Evolutionary conservation across 805 yeast genomes (phyloP).

Genomic region (Lipomyces sp.): DNA sequence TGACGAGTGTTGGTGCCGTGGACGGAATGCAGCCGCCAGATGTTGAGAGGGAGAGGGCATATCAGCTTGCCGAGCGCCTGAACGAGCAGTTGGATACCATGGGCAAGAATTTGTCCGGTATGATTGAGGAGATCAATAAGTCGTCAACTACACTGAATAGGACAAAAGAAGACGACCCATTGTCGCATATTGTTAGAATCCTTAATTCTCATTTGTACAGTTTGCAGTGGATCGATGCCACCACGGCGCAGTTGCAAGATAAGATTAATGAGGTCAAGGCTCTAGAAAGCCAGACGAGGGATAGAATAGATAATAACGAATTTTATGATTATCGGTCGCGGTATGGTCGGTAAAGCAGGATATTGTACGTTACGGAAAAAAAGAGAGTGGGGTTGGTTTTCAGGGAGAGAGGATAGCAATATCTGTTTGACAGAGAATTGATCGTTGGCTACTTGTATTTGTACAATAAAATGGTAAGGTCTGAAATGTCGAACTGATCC

Average conservation of each 20-base stretch:
- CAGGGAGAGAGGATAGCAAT: neutral
- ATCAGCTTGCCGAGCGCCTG: slow-evolving; percentile 80
- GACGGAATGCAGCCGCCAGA: slow-evolving; percentile 57
- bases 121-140: slow-evolving; percentile 80
- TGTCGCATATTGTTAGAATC: slow-evolving; percentile 66
- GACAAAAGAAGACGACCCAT: slow-evolving; percentile 55
- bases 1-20: slow-evolving; percentile 38
- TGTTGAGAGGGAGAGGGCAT: slow-evolving; percentile 87
- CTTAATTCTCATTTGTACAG: slow-evolving; percentile 89
- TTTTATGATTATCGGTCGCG: slow-evolving; percentile 11
- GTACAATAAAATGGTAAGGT: too few relatives aligned
- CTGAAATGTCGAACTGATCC: too few relatives aligned
- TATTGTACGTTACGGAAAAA: neutral
- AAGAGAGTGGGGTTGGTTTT: neutral
- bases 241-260: slow-evolving; percentile 68
- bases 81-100: slow-evolving; percentile 79
- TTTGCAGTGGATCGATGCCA: slow-evolving; percentile 80
- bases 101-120: slow-evolving; percentile 73
- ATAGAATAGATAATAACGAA: slow-evolving; percentile 10
- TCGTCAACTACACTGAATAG: slow-evolving; percentile 42
- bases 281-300: slow-evolving; percentile 32
- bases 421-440: neutral
- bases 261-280: slow-evolving; percentile 55
- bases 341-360: slow-evolving; percentile 5
- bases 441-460: neutral